Percentiles rank a stretch among this genome's conserved stretches.
phyloP scores from a whole-genome alignment of 148 eudicot genomes.

The Camellia lanceoleosa region DNA sequence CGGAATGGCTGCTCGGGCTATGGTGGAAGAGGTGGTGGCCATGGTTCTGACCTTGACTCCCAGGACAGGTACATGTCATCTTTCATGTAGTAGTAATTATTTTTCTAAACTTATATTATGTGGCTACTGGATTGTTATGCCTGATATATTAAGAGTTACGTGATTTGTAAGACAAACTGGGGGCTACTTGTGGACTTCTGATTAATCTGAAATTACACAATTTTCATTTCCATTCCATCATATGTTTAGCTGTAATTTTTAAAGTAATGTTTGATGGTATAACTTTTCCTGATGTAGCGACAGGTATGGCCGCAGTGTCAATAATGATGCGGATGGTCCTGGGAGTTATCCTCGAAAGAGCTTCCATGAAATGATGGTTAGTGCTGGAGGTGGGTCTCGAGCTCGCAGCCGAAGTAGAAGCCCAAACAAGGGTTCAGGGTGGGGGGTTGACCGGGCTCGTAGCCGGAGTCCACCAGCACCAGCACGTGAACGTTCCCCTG shows the following conservation, averaged over 20 bases:
- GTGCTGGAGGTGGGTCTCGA: conserved; percentile 16
- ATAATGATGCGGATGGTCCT: conserved; percentile 28
- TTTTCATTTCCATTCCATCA: neutral
- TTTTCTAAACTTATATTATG: neutral
- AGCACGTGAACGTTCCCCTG: conserved; percentile 13
- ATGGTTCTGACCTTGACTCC: conserved; percentile 34
- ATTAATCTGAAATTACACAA: neutral
- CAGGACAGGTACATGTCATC: conserved; percentile 42
- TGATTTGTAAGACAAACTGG: neutral
- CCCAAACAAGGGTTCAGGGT: conserved; percentile 35
- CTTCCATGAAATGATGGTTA: conserved; percentile 33
- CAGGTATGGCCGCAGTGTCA: conserved; percentile 35
- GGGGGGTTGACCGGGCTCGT: conserved; percentile 31
- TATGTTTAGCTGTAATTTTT: neutral
- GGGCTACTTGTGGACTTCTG: neutral
- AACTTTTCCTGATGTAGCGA: conserved; percentile 16
- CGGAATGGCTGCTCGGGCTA: conserved; percentile 47
- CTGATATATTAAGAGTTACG: neutral
- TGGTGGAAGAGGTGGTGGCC: conserved; percentile 31
- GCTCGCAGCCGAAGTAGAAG: conserved; percentile 42
- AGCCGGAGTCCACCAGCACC: conserved; percentile 27
- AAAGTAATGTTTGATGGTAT: neutral
- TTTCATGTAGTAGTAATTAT: neutral
- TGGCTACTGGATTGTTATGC: neutral
- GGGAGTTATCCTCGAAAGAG: conserved; percentile 41